phyloP scores from a whole-genome alignment of 2,329 filamentous ascomycete species.

The Byssothecium circinans region DNA sequence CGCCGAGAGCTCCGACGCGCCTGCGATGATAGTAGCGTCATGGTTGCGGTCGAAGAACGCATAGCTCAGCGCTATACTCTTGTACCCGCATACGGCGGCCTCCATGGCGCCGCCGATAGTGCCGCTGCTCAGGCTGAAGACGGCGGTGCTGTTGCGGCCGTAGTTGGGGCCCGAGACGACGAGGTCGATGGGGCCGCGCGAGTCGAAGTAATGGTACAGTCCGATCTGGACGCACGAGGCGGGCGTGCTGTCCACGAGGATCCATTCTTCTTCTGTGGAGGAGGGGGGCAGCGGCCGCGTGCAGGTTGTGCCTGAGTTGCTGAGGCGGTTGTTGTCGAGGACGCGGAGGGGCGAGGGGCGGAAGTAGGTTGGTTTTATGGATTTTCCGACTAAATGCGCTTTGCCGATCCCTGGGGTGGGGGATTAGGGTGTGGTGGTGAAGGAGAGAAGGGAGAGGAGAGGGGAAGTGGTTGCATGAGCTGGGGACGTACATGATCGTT shows the following conservation, averaged over 20 bases:
- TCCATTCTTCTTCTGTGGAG: constrained; percentile 50
- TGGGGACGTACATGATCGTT: constrained; percentile 70
- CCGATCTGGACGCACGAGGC: constrained; percentile 55
- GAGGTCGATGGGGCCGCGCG: constrained; percentile 49
- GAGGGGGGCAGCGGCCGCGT: constrained; percentile 33
- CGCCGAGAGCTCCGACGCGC: constrained; percentile 73
- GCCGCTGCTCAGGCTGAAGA: constrained; percentile 53
- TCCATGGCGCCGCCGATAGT: constrained; percentile 56
- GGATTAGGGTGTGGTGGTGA: not conserved
- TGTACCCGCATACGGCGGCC: constrained; percentile 50
- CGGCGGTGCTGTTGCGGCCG: constrained; percentile 54
- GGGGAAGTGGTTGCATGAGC: not conserved
- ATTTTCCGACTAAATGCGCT: constrained; percentile 91
- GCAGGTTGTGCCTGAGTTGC: constrained; percentile 43
- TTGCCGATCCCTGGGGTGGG: constrained; percentile 73
- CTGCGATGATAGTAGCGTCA: constrained; percentile 77
- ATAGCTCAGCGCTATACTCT: constrained; percentile 80
- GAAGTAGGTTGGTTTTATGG: constrained; percentile 83
- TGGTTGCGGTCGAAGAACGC: constrained; percentile 88
- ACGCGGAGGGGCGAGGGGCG: constrained; percentile 62
- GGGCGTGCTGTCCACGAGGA: constrained; percentile 54
- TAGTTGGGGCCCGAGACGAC: constrained; percentile 55
- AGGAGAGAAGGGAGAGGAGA: not conserved
- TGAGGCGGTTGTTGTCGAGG: constrained; percentile 32
- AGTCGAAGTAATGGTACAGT: constrained; percentile 50